phyloP scores from a whole-genome alignment of 352 stramenopile genomes.

The Globisporangium carolinianum region DNA sequence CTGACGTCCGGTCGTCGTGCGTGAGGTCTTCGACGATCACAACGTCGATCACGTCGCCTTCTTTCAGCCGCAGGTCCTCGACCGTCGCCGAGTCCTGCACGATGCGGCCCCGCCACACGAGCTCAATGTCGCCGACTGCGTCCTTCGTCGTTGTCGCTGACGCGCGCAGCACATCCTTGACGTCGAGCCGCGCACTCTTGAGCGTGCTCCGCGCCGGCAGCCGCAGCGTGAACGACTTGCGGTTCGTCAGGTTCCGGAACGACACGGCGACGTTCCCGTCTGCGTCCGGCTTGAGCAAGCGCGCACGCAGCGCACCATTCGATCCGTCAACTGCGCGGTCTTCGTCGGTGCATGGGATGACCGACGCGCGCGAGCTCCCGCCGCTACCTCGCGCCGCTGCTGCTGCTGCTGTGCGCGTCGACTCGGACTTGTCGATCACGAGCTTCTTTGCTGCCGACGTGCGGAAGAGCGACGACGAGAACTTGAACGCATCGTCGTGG shows the following conservation, averaged over 20 bases:
- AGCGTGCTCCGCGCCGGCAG: conserved; percentile 42
- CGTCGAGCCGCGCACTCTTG: conserved; percentile 48
- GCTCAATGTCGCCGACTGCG: conserved; percentile 44
- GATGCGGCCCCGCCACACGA: conserved; percentile 57
- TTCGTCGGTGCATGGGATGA: conserved; percentile 49
- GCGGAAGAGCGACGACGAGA: conserved; percentile 56
- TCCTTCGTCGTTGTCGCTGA: conserved; percentile 31
- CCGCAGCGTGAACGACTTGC: conserved; percentile 58
- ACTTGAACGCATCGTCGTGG: conserved; percentile 55
- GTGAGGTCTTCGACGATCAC: conserved; percentile 55
- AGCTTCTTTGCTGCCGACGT: conserved; percentile 49
- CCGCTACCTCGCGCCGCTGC: not conserved
- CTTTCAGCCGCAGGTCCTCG: conserved; percentile 48
- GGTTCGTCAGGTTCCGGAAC: conserved; percentile 65
- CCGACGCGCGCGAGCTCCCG: conserved; percentile 30
- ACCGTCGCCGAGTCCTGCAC: conserved; percentile 36
- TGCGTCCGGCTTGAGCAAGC: conserved; percentile 32
- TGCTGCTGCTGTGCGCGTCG: conserved; percentile 8
- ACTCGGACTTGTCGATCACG: conserved; percentile 48
- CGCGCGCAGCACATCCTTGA: conserved; percentile 49
- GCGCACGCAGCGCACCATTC: conserved; percentile 15
- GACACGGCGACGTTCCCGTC: conserved; percentile 52
- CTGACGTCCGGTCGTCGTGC: conserved; percentile 23
- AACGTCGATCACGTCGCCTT: conserved; percentile 60
- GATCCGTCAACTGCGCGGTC: conserved; percentile 25